Conservation (phyloP, 148 eudicot species). For the Chenopodium formosanum region DNA sequence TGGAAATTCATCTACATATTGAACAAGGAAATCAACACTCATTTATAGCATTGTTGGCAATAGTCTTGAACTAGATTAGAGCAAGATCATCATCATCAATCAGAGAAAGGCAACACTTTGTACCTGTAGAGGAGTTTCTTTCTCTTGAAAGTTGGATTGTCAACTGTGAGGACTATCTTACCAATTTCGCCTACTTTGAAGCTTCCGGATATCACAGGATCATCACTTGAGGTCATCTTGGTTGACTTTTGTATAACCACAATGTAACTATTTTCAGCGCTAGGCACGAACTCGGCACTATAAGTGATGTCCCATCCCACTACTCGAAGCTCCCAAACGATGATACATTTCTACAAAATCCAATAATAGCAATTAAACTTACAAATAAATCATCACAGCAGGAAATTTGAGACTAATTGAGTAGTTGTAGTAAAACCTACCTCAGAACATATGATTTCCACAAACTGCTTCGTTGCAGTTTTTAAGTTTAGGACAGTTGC, state of each 20-base stretch:
- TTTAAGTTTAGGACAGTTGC: constrained; percentile 64
- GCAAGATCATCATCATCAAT: constrained; percentile 31
- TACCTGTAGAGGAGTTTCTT: constrained; percentile 88
- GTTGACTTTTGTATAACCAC: constrained; percentile 74
- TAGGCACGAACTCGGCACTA: constrained; percentile 83
- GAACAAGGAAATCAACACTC: constrained; percentile 9
- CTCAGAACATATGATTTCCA: constrained; percentile 79
- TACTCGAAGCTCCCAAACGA: constrained; percentile 86
- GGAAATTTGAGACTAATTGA: too few species aligned
- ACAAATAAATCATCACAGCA: background rate
- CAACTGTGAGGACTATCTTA: constrained; percentile 70
- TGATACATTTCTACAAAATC: constrained; percentile 54
- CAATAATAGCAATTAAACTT: background rate
- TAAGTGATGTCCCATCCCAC: constrained; percentile 95
- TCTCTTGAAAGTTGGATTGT: constrained; percentile 74
- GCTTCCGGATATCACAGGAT: constrained; percentile 65
- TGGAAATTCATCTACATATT: constrained; percentile 18
- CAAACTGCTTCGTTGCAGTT: constrained; percentile 64
- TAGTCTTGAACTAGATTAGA: background rate
- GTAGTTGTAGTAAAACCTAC: constrained; percentile 25
- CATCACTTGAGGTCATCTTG: constrained; percentile 62
- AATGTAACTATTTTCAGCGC: constrained; percentile 57
- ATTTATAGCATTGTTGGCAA: constrained; percentile 7
- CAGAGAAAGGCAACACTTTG: constrained; percentile 60
- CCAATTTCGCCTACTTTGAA: constrained; percentile 69